A percentile compares a stretch with the other conserved stretches of the same genome.
Evolutionary conservation across 2,329 filamentous ascomycete species (phyloP).

Genomic region (Calonectria henricotiae): DNA sequence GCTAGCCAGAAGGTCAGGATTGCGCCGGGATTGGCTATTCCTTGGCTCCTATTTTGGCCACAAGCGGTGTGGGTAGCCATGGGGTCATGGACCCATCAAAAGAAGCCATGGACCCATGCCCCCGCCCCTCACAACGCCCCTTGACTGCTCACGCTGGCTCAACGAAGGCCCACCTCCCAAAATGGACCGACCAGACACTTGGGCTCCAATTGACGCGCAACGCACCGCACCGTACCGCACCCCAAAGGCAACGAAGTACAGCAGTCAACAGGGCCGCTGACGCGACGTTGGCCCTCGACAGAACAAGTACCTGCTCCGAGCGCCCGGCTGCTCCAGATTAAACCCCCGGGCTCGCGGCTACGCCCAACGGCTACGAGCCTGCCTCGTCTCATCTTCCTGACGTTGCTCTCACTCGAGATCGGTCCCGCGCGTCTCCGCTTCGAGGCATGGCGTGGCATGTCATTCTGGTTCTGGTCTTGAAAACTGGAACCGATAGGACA

Average conservation of each 20-base stretch:
- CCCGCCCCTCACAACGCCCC: slow-evolving; percentile 34
- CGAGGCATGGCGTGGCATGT: slow-evolving; percentile 29
- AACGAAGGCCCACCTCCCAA: slow-evolving; percentile 44
- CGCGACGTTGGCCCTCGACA: slow-evolving; percentile 24
- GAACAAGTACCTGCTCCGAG: slow-evolving; percentile 30
- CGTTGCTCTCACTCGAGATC: slow-evolving; percentile 45
- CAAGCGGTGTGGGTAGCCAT: slow-evolving; percentile 56
- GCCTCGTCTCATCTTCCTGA: slow-evolving; percentile 33
- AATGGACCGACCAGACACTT: slow-evolving; percentile 47
- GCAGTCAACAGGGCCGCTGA: slow-evolving; percentile 32
- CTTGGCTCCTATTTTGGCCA: slow-evolving; percentile 54
- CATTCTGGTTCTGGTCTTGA: slow-evolving; percentile 18
- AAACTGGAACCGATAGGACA: slow-evolving; percentile 27
- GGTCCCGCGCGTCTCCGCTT: slow-evolving; percentile 41
- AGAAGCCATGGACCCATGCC: slow-evolving; percentile 29
- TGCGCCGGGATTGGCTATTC: slow-evolving; percentile 58
- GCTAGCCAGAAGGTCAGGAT: slow-evolving; percentile 64
- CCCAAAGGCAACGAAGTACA: slow-evolving; percentile 24
- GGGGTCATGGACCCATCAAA: slow-evolving; percentile 42
- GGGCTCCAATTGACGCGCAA: slow-evolving; percentile 51
- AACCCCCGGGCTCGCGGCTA: slow-evolving; percentile 43
- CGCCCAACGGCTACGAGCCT: slow-evolving; percentile 36
- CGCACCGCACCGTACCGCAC: slow-evolving; percentile 40
- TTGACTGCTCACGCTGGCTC: slow-evolving; percentile 32
- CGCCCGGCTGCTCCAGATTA: slow-evolving; percentile 41